Evolutionary conservation across 2,329 filamentous ascomycete genomes (phyloP).

Genomic region (Colletotrichum nymphaeae): DNA sequence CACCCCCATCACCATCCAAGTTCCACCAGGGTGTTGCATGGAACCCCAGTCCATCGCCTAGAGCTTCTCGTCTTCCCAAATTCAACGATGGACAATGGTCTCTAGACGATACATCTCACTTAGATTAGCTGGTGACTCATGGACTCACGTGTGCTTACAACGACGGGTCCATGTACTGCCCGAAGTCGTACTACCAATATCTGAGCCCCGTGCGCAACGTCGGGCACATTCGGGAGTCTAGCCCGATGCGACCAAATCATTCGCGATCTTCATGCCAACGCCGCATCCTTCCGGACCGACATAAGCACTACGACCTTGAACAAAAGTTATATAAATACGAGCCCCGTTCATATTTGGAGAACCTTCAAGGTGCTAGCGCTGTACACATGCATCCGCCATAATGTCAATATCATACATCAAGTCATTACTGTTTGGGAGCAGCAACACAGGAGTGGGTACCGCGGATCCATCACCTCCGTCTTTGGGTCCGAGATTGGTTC

Average conservation of each 20-base stretch:
- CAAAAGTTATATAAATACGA: background rate
- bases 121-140: background rate
- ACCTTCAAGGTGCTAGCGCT: no score
- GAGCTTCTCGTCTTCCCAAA: no score
- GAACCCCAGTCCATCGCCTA: no score
- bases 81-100: no score
- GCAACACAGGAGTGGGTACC: background rate
- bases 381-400: no score
- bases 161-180: no score
- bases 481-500: slow-evolving; percentile 21
- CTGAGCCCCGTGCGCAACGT: background rate
- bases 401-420: slow-evolving; percentile 20
- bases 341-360: no score
- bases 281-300: background rate
- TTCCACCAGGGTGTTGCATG: no score
- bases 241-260: background rate
- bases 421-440: slow-evolving; percentile 10
- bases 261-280: background rate
- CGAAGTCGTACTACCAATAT: no score
- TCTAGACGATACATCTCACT: no score
- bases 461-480: background rate
- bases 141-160: background rate
- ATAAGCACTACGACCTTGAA: slow-evolving; percentile 2
- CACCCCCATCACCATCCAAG: background rate
- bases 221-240: background rate